Base-by-base conservation (phyloP, 768 basidiomycete species). In the Rhodocollybia butyracea region DNA sequence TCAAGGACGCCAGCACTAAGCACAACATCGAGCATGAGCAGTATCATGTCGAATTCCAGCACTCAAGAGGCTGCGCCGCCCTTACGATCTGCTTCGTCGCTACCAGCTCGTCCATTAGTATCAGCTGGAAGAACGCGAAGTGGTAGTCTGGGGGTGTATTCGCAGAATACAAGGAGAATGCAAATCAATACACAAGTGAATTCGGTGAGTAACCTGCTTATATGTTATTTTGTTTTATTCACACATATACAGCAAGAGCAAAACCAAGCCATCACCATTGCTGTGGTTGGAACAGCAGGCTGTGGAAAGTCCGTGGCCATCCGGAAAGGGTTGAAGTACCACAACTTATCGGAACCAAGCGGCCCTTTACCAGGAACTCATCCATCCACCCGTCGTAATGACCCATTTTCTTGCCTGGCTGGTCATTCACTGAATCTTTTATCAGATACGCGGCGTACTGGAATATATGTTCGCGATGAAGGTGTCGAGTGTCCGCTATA, bases 231-330 rank as follows among this genome's bases (percentile, higher is more conserved):
- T 41, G 27, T 34, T 27, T 19, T 15, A 11, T 39, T 38, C n/a
- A 7, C 29, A 36, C 38, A 17, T 24, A 50, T 26, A 24, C n/a
- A 5, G 2, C 31, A 54, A 38, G 57, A 58, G 40, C 40, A 68
- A 51, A 64, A 61, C 54, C 60, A 63, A n/a, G 68, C 69, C 45
- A 68, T 89, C 46, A 83, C 85, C 8, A 74, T 98, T 29, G 86
- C 86, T 30, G 85, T 98, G 31, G 78, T 95, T 36, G 96, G 96
- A 13, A 79, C 83, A 12, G 69, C 78, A 36, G 81, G 85, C 31
- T 93, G 89, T 57, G 96, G 95, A 57, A 98, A 98, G 71, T 87
- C 91, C 1, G 82, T 84, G 2, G 79, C 92, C 47, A 89, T 97
- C 59, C 75, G 77, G 32, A 87, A 86, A 65, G 94, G 92, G 11